A percentile compares a stretch with the other conserved stretches of the same genome.
phyloP scores from a whole-genome alignment of 768 basidiomycete genomes.

The Pleurotus pulmonarius region DNA sequence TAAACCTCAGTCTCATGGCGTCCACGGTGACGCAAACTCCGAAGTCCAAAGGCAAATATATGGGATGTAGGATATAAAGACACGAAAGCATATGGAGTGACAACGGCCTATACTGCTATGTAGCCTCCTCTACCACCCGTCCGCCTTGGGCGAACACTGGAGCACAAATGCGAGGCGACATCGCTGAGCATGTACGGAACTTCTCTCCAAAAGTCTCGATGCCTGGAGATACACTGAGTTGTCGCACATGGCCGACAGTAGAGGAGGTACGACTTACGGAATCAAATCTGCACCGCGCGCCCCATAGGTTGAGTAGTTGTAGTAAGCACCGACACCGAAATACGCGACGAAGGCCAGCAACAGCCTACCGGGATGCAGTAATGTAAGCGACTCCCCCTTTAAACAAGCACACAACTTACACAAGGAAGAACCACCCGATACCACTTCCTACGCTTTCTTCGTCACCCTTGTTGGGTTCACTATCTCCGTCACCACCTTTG shows the following conservation, averaged over 20 bases:
- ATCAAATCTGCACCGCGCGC: constrained; percentile 80
- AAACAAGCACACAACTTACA: constrained; percentile 43
- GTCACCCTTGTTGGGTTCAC: constrained; percentile 20
- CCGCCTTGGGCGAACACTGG: constrained; percentile 64
- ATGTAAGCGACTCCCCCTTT: background rate
- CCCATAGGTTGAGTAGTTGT: constrained; percentile 86
- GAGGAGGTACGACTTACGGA: constrained; percentile 51
- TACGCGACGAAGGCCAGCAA: constrained; percentile 66
- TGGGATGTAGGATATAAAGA: no score
- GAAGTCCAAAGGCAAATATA: no score
- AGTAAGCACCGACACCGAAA: constrained; percentile 77
- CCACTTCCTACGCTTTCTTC: constrained; percentile 57
- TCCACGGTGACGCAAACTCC: no score
- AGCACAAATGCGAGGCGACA: constrained; percentile 74
- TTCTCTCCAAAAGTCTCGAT: constrained; percentile 89
- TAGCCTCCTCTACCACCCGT: constrained; percentile 67
- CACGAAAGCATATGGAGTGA: no score
- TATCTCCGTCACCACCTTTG: constrained; percentile 39
- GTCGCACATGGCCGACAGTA: background rate
- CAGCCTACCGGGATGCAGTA: constrained; percentile 33
- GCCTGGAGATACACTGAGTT: constrained; percentile 36
- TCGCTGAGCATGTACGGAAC: constrained; percentile 84
- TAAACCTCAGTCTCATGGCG: no score
- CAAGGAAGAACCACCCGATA: constrained; percentile 85
- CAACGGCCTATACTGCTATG: constrained; percentile 55